These are phyloP conservation scores for Fusarium ambrosium DNA, from an alignment of 2,329 filamentous ascomycete species.

Conservation along the genomic window DNA sequence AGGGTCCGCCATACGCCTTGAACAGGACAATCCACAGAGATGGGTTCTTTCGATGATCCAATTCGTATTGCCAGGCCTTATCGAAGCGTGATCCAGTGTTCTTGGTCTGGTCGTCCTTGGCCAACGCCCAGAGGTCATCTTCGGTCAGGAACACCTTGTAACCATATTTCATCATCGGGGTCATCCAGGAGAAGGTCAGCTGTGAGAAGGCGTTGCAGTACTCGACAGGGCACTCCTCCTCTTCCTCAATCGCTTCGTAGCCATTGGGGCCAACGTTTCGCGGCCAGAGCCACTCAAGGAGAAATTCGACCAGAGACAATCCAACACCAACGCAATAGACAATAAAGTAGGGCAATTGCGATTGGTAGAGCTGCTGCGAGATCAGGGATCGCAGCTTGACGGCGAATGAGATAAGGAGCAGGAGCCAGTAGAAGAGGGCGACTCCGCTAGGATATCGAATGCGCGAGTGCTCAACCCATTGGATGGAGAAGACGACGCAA, in stretches of 20 bases:
- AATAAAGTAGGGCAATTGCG: conserved; percentile 80
- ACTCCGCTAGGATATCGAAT: conserved; percentile 89
- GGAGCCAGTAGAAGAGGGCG: conserved; percentile 91
- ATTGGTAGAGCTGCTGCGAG: conserved; percentile 78
- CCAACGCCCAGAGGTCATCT: conserved; percentile 94
- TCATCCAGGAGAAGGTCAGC: conserved; percentile 98
- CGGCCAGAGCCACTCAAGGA: conserved; percentile 88
- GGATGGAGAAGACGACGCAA: conserved; percentile 79
- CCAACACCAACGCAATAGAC: conserved; percentile 80
- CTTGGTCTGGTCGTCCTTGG: conserved; percentile 83
- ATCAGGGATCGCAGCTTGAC: conserved; percentile 90
- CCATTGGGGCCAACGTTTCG: conserved; percentile 72
- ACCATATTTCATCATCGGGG: conserved; percentile 94
- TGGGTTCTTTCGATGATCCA: conserved; percentile 72
- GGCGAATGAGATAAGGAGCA: conserved; percentile 81
- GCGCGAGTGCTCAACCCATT: conserved; percentile 88
- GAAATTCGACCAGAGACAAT: conserved; percentile 77
- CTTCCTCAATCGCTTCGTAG: conserved; percentile 70
- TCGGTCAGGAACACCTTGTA: conserved; percentile 94
- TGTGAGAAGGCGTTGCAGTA: conserved; percentile 95
- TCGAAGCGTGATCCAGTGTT: conserved; percentile 79
- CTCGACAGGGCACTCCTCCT: conserved; percentile 80
- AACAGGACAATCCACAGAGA: conserved; percentile 91
- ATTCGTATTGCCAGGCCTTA: conserved; percentile 80
- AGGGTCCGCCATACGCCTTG: conserved; percentile 86